A percentile compares a stretch with the other conserved stretches of the same genome.
Evolutionary conservation across 331 rosid genomes (phyloP).

Genomic region (Dryas integrifolia): DNA sequence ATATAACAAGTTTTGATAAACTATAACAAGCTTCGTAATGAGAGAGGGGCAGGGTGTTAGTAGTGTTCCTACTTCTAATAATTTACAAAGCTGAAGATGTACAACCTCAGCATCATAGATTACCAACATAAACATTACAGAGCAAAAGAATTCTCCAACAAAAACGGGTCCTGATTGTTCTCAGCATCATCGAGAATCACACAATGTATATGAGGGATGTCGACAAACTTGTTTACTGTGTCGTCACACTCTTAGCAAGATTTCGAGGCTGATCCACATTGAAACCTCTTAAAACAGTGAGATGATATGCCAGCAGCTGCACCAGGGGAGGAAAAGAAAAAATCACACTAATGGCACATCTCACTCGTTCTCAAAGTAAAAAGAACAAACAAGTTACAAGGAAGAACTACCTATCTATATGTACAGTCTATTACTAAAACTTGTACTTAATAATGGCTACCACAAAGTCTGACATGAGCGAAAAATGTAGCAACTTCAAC

Average conservation of each 20-base stretch:
- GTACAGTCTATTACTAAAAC: neutral
- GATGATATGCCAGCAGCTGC: constrained; percentile 97
- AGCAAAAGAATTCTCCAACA: neutral
- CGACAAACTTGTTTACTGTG: constrained; percentile 39
- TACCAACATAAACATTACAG: constrained; percentile 9
- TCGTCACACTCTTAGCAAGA: constrained; percentile 97
- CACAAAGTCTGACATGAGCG: neutral
- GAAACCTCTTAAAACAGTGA: constrained; percentile 87
- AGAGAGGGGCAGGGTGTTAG: neutral
- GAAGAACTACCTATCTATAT: too few species aligned
- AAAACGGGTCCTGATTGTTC: neutral
- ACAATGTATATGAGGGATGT: neutral
- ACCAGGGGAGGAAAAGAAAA: constrained; percentile 20
- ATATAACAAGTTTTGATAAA: neutral
- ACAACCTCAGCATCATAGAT: neutral
- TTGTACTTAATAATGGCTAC: too few species aligned
- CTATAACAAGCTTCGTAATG: neutral
- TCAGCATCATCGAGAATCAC: neutral
- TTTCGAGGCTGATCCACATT: constrained; percentile 98
- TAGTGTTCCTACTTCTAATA: constrained; percentile 2
- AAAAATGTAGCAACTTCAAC: neutral
- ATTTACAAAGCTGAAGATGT: constrained; percentile 16
- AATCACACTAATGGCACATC: neutral
- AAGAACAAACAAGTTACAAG: neutral
- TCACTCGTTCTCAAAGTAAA: neutral